phyloP scores from a whole-genome alignment of 768 basidiomycete genomes.

The Boletales sp. region DNA sequence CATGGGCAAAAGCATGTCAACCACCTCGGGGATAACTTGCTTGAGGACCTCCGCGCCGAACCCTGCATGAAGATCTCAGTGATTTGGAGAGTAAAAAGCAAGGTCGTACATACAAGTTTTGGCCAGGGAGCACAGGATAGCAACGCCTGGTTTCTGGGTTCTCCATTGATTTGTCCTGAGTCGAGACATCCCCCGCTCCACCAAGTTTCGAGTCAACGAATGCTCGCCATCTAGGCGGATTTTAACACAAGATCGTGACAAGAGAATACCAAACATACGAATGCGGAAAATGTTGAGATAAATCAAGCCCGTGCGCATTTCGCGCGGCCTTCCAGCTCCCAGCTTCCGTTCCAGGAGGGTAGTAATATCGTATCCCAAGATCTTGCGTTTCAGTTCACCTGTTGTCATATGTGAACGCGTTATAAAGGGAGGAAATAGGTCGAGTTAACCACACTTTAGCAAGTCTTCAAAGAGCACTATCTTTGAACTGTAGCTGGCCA shows the following conservation, averaged over 20 bases:
- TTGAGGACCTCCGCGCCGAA: constrained; percentile 11
- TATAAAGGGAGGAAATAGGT: not conserved
- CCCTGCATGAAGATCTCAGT: not conserved
- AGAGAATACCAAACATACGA: not conserved
- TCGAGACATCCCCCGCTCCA: constrained; percentile 9
- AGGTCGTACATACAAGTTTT: constrained; percentile 8
- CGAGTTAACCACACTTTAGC: constrained; percentile 5
- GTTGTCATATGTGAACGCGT: not conserved
- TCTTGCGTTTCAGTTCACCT: constrained; percentile 4
- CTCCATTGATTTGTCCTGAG: constrained; percentile 8
- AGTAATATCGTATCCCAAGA: constrained; percentile 9
- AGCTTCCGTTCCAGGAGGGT: constrained; percentile 10
- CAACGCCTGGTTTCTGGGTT: constrained; percentile 15
- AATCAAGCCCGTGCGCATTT: constrained; percentile 14
- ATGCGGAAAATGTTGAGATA: constrained; percentile 10
- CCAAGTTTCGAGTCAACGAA: constrained; percentile 7
- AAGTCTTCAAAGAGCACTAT: constrained; percentile 13
- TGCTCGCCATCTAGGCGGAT: constrained; percentile 3
- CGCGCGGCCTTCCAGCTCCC: constrained; percentile 7
- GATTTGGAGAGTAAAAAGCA: not conserved
- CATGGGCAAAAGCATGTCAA: constrained; percentile 9
- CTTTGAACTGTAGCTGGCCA: constrained; percentile 7
- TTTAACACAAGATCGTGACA: not conserved
- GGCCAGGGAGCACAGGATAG: constrained; percentile 15
- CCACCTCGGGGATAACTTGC: constrained; percentile 6